Evolutionary conservation across 768 basidiomycete species (phyloP), one percentile per base, ranked within the genome.

Genomic region (Boletus vermiculosoides): DNA sequence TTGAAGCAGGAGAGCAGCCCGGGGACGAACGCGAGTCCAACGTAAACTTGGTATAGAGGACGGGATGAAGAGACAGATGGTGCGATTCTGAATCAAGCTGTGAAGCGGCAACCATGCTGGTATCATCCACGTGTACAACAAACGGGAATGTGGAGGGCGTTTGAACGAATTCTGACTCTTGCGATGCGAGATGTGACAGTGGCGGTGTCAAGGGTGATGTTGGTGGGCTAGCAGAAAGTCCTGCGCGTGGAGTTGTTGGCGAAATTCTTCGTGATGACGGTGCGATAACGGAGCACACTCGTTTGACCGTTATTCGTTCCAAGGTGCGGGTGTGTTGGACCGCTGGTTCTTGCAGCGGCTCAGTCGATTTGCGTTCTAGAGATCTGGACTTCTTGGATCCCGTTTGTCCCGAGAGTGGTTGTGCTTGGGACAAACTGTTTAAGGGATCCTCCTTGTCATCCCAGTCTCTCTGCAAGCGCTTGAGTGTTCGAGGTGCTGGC

Each of bases 81-180:
- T 74, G 76, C 31, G 66, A 73, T 22, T 57, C 62, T 16, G 69
- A 31, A 52, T 78, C 75, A 23, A 76, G 62, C 60, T 77, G 76
- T 6, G 78, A 77, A 11, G 70, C 53, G 31, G 78, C 71, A 3
- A 73, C 55, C 37, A 67, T 64, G 58, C 68, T 73, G 11, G 64
- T 66, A 57, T 75, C 68, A 22, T 63, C 54, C 30, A 73, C 58
- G 31, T 67, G 68, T 76, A 69, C 49, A 41, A 62, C 56, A 31
- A 69, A 60, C 15, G 71, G 70, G 50, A 62, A 54, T 34, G 39
- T 73, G 31, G 79, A 53, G 12, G 86, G 84, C 1, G 85, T 83
- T 44, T 77, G 73, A 53, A 84, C 69, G 52, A 70, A 67, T 20
- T 80, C 79, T 3, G 77, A 74, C 30, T 77, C 78, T 63, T 82